These are phyloP conservation scores for Zoysia pacifica DNA, from an alignment of 176 grass and related monocot genomes.

Conservation along the genomic window DNA sequence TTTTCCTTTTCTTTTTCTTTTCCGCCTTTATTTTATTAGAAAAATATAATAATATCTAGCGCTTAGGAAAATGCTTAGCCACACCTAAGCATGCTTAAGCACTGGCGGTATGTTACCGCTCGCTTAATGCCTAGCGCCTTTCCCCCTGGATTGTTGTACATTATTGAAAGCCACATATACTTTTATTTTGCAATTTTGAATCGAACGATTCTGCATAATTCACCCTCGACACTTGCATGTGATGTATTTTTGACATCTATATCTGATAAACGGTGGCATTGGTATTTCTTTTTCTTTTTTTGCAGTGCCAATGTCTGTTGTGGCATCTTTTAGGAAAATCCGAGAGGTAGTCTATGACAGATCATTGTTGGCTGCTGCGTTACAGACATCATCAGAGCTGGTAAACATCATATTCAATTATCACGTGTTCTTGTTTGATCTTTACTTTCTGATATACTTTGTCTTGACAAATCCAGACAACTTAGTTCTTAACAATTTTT, in stretches of 20 bases:
- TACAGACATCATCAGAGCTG: slow-evolving; percentile 78
- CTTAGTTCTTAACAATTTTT: background rate
- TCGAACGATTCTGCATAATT: slow-evolving; percentile 12
- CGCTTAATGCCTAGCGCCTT: too few species aligned
- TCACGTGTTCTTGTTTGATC: background rate
- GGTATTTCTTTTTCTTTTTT: slow-evolving; percentile 32
- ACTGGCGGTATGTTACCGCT: too few species aligned
- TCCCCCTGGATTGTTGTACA: background rate
- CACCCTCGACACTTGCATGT: background rate
- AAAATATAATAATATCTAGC: too few species aligned
- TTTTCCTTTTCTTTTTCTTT: too few species aligned
- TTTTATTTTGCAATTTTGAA: slow-evolving; percentile 2
- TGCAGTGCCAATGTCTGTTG: slow-evolving; percentile 84
- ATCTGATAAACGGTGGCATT: slow-evolving; percentile 21
- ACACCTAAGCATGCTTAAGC: too few species aligned
- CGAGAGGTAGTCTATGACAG: slow-evolving; percentile 68
- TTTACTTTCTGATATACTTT: background rate
- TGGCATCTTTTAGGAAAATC: slow-evolving; percentile 93
- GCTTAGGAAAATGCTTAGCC: too few species aligned
- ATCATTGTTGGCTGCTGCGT: slow-evolving; percentile 71
- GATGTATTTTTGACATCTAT: background rate
- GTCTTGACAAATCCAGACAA: background rate
- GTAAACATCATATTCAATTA: slow-evolving; percentile 51
- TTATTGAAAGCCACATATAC: background rate
- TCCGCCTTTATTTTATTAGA: too few species aligned